Percentiles rank a stretch among this genome's conserved stretches.
These are phyloP conservation scores for Cyberlindnera saturnus DNA, from an alignment of 805 yeast species.

Conservation along the genomic window DNA sequence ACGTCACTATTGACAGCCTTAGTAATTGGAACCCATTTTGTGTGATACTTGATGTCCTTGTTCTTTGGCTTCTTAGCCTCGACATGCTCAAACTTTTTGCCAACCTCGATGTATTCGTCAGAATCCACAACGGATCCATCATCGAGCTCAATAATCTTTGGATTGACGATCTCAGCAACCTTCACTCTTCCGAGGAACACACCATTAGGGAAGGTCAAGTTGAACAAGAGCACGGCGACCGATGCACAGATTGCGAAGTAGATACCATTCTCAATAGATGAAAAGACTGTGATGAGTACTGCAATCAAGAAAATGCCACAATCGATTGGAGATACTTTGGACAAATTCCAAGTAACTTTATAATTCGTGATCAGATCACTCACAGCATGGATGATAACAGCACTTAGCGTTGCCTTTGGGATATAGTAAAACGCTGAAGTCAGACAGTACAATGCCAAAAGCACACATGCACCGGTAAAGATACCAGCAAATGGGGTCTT, in stretches of 20 bases:
- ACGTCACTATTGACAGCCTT: constrained; percentile 50
- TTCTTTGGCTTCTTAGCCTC: constrained; percentile 8
- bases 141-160: constrained; percentile 33
- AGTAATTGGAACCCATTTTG: constrained; percentile 65
- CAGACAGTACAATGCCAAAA: constrained; percentile 78
- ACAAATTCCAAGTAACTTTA: constrained; percentile 59
- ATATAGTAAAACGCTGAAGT: constrained; percentile 82
- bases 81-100: background rate
- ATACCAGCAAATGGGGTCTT: constrained; percentile 91
- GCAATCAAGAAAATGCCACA: constrained; percentile 19
- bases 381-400: constrained; percentile 91
- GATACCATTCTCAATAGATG: constrained; percentile 78
- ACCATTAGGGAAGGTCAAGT: constrained; percentile 77
- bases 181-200: constrained; percentile 74
- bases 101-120: constrained; percentile 2
- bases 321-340: constrained; percentile 56
- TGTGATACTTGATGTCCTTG: constrained; percentile 35
- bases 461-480: constrained; percentile 82
- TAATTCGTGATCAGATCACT: constrained; percentile 74
- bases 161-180: constrained; percentile 66
- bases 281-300: constrained; percentile 22
- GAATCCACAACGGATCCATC: constrained; percentile 5
- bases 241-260: constrained; percentile 89
- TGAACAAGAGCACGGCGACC: constrained; percentile 63
- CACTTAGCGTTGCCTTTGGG: constrained; percentile 83